phyloP scores from a whole-genome alignment of 1,139 yeast genomes.

The Taphrina confusa region DNA sequence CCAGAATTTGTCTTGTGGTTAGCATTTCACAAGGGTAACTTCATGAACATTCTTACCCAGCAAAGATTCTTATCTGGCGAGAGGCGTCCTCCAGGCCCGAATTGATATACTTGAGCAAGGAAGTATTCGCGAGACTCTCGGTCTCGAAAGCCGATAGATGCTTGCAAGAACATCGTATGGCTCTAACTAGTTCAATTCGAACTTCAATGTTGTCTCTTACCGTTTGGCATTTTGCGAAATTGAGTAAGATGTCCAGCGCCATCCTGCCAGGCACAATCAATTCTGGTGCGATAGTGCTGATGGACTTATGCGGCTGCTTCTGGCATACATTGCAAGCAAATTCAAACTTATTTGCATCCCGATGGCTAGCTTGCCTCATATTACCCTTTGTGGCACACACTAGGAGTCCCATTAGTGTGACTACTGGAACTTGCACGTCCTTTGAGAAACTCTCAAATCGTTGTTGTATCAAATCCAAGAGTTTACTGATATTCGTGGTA shows the following conservation, averaged over 20 bases:
- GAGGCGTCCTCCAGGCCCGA: constrained; percentile 7
- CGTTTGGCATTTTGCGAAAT: background rate
- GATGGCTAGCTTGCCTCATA: background rate
- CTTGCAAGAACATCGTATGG: background rate
- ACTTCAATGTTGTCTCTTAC: background rate
- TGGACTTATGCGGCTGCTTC: too few relatives aligned
- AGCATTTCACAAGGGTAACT: background rate
- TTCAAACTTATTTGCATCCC: background rate
- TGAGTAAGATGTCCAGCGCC: background rate
- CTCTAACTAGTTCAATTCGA: background rate
- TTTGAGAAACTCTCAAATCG: background rate
- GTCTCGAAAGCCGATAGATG: background rate
- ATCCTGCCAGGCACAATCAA: background rate
- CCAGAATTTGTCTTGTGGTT: constrained; percentile 1
- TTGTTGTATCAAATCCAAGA: background rate
- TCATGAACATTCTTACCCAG: constrained; percentile 3
- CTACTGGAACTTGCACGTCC: background rate
- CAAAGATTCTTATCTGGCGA: constrained; percentile 7
- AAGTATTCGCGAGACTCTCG: background rate
- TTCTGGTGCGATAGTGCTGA: too few relatives aligned
- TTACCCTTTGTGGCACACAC: background rate
- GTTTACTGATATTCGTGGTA: background rate
- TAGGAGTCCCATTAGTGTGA: background rate
- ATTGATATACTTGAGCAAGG: background rate
- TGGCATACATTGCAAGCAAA: constrained; percentile 2